Percentiles rank a stretch among this genome's conserved stretches.
These are phyloP conservation scores for Adansonia gregorii DNA, from an alignment of 441 rosid species.

Conservation along the genomic window DNA sequence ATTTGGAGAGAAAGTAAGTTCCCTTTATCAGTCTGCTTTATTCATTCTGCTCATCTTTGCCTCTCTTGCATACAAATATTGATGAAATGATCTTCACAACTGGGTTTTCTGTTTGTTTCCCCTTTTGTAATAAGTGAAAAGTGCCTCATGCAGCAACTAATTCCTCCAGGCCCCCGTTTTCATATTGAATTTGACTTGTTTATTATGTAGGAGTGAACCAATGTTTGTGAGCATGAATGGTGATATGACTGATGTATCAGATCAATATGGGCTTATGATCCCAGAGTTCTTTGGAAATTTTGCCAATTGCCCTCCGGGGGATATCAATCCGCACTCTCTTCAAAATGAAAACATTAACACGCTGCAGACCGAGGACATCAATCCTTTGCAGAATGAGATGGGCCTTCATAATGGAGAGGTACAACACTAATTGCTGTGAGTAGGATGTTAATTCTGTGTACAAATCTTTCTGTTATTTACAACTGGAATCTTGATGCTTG, in stretches of 20 bases:
- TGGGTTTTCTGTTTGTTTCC: conserved; percentile 20
- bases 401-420: conserved; percentile 75
- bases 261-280: conserved; percentile 68
- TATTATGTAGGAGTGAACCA: conserved; percentile 57
- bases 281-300: conserved; percentile 65
- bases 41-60: conserved; percentile 9
- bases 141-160: conserved; percentile 14
- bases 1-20: conserved; percentile 63
- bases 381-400: conserved; percentile 49
- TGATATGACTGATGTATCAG: conserved; percentile 59
- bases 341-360: conserved; percentile 31
- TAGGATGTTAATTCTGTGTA: conserved; percentile 21
- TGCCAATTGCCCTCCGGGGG: conserved; percentile 56
- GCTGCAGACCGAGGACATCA: conserved; percentile 25
- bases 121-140: background rate
- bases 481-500: conserved; percentile 9
- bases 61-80: conserved; percentile 9
- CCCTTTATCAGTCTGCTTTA: conserved; percentile 20
- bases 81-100: conserved; percentile 9
- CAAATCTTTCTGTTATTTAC: conserved; percentile 9
- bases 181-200: conserved; percentile 26
- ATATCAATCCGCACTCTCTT: conserved; percentile 39
- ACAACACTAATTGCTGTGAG: conserved; percentile 36
- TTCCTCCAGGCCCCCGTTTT: background rate
- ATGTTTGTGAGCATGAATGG: conserved; percentile 50